These are phyloP conservation scores for Leccinellum albellum DNA, from an alignment of 768 basidiomycete species.

Conservation along the genomic window DNA sequence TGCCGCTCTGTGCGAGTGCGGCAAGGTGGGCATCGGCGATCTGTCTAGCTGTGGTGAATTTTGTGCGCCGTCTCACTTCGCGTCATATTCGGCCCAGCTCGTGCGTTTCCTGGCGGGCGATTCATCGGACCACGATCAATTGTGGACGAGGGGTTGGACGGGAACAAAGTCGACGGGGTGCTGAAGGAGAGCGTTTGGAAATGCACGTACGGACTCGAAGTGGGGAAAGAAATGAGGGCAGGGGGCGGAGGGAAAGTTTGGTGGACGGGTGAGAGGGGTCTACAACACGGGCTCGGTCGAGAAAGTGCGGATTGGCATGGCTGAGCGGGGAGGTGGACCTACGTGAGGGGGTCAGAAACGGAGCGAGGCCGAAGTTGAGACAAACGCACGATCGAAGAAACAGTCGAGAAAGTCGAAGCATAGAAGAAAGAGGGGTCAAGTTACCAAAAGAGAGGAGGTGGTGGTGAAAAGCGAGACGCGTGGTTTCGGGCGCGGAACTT, in stretches of 20 bases:
- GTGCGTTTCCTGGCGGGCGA: neutral
- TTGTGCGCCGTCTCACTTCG: neutral
- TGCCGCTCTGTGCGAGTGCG: slow-evolving; percentile 7
- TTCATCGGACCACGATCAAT: neutral
- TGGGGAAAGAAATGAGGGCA: slow-evolving; percentile 24
- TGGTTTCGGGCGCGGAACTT: no score
- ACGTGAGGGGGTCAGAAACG: neutral
- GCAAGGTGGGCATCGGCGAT: slow-evolving; percentile 5
- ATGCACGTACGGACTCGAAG: slow-evolving; percentile 4
- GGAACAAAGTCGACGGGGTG: no score
- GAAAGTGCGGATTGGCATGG: slow-evolving; percentile 10
- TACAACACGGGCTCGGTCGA: slow-evolving; percentile 3
- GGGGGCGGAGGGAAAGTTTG: slow-evolving; percentile 2
- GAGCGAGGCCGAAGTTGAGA: slow-evolving; percentile 2
- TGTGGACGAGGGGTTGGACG: slow-evolving; percentile 10
- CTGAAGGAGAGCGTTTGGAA: slow-evolving; percentile 5
- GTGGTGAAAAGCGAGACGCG: slow-evolving; percentile 12
- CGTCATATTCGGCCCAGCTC: neutral
- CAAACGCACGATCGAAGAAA: no score
- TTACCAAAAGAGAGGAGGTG: neutral
- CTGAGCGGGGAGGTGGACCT: slow-evolving; percentile 13
- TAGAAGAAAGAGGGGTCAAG: neutral
- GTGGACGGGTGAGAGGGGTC: slow-evolving; percentile 22
- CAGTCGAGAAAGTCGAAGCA: no score
- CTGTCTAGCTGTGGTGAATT: neutral